phyloP scores from a whole-genome alignment of 129 eudicot species.

The Apium graveolens region DNA sequence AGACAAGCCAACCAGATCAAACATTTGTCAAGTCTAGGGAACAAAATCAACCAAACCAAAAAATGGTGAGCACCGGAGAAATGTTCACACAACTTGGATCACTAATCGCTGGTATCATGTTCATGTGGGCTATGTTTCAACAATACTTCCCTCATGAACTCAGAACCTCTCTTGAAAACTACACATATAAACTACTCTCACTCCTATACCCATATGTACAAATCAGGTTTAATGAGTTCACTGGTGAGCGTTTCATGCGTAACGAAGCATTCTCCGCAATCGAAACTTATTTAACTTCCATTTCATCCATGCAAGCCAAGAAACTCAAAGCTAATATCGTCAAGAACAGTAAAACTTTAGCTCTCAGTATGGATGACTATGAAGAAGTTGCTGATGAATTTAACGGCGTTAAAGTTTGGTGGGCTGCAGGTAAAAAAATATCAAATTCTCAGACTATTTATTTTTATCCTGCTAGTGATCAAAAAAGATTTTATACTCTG shows the following conservation, averaged over 20 bases:
- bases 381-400: constrained; percentile 40
- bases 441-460: constrained; percentile 10
- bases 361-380: constrained; percentile 33
- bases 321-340: constrained; percentile 25
- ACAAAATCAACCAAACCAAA: background rate
- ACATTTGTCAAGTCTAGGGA: background rate
- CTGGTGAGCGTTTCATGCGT: constrained; percentile 19
- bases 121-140: constrained; percentile 23
- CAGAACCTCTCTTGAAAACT: constrained; percentile 13
- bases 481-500: constrained; percentile 31
- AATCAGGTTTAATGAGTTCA: constrained; percentile 38
- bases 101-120: constrained; percentile 23
- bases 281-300: constrained; percentile 34
- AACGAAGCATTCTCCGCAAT: constrained; percentile 34
- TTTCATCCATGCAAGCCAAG: constrained; percentile 25
- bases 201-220: constrained; percentile 31
- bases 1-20: no score
- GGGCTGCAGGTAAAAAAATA: constrained; percentile 21
- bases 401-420: constrained; percentile 39
- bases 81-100: constrained; percentile 20
- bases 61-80: background rate
- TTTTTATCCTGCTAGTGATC: constrained; percentile 14
- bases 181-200: constrained; percentile 5
- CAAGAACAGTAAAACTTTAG: constrained; percentile 13
- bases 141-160: constrained; percentile 22